A percentile compares a stretch with the other conserved stretches of the same genome.
These are phyloP conservation scores for Tetragonia tetragonoides DNA, from an alignment of 148 eudicot species.

Conservation along the genomic window DNA sequence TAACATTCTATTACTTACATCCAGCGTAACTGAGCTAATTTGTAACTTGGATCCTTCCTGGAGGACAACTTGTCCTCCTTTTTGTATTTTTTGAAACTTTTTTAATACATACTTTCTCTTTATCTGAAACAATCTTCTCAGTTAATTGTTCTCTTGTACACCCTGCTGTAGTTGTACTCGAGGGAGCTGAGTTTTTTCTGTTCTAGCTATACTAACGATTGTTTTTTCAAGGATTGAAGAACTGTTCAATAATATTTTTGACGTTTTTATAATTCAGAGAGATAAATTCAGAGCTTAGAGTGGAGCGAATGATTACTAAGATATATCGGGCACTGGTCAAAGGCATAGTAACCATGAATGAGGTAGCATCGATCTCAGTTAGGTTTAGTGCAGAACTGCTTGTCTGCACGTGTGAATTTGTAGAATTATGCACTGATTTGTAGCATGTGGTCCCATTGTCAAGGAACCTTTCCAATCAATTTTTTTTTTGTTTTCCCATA, in stretches of 20 bases:
- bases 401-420: background rate
- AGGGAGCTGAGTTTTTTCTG: background rate
- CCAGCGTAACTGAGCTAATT: too few species aligned
- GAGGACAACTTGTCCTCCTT: too few species aligned
- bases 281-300: slow-evolving; percentile 21
- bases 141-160: background rate
- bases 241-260: background rate
- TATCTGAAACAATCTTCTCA: background rate
- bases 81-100: too few species aligned
- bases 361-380: slow-evolving; percentile 38
- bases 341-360: slow-evolving; percentile 60
- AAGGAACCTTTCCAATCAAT: background rate
- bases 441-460: background rate
- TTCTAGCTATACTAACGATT: background rate
- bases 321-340: slow-evolving; percentile 72
- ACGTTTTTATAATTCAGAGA: slow-evolving; percentile 30
- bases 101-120: too few species aligned
- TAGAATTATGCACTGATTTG: background rate
- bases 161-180: too few species aligned
- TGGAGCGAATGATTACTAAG: slow-evolving; percentile 59
- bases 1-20: too few species aligned
- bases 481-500: background rate
- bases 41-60: too few species aligned
- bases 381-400: background rate
- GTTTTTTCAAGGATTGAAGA: background rate